Evolutionary conservation across 495 filamentous ascomycete genomes (phyloP).

Genomic region (Penicillium subrubescens): DNA sequence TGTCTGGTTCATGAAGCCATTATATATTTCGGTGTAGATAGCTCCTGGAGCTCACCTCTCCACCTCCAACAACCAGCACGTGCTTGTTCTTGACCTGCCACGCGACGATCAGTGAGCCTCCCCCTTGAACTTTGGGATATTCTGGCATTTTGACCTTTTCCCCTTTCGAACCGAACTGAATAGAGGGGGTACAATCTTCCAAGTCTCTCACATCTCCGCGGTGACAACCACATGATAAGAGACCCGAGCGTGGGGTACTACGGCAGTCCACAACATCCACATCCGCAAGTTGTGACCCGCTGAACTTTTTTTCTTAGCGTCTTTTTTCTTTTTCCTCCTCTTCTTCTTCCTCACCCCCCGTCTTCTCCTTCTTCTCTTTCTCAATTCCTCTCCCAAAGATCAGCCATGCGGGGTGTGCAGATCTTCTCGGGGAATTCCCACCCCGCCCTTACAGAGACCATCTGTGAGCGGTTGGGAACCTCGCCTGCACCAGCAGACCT

Average conservation of each 20-base stretch:
- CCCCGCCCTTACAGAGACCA: conserved; percentile 66
- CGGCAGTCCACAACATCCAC: conserved; percentile 22
- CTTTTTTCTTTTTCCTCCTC: conserved; percentile 12
- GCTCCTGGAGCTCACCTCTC: conserved; percentile 64
- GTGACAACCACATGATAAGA: conserved; percentile 1
- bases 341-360: conserved; percentile 20
- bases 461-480: conserved; percentile 72
- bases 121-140: conserved; percentile 81
- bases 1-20: neutral
- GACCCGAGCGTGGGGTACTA: conserved; percentile 22
- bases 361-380: conserved; percentile 4
- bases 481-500: conserved; percentile 64
- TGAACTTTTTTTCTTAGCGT: conserved; percentile 16
- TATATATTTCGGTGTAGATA: neutral
- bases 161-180: neutral
- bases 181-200: neutral
- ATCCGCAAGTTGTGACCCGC: conserved; percentile 14
- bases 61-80: conserved; percentile 87
- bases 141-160: conserved; percentile 51
- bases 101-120: conserved; percentile 89
- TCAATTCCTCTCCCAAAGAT: conserved; percentile 8
- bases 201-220: neutral
- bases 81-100: conserved; percentile 88
- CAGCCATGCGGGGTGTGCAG: conserved; percentile 64
- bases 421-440: conserved; percentile 75